Base-by-base conservation (phyloP, 805 yeast genomes). In the Candida vartiovaarae region DNA sequence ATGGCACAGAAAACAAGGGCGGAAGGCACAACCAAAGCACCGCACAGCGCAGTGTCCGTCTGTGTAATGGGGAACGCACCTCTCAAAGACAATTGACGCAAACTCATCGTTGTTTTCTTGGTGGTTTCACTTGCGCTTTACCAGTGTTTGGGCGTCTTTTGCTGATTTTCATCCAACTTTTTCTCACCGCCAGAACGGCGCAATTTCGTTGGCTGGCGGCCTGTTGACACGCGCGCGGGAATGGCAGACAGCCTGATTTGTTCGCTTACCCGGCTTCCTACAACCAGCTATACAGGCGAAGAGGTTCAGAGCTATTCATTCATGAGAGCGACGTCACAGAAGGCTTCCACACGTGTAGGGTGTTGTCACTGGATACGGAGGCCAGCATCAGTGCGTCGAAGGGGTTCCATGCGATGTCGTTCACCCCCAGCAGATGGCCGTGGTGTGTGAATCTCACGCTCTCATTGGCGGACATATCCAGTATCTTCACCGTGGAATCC, bases 321-420 rank as follows among this genome's bases (percentile, higher is more conserved):
- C 9, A 28, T 28, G 9, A 9, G 9, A 28, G 30, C 9, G 2
- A 28, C 9, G 20, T 26, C 32, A 47, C 53, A 2, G 74, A 60
- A 1, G 96, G 95, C 54, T 73, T 77, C 95, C 95, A 90, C 3
- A 89, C 62, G 49, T 90, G 96, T n/a, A 89, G 65, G 1, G 90
- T 76, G 58, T 90, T 90, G 57, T 90, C 96, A 54, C 84, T 88
- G 0, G 87, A 78, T 5, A 84, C 91, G 55, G 88, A 80, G 4
- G 87, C 81, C 32, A 88, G 50, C 73, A 82, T 70, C 76, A 82
- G 76, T 4, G 78, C 76, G 44, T 78, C 84, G 46, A 79, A 79
- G 0, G 78, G 75, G 44, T 85, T 84, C 97, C 97, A 90, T 31
- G 78, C 73, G 28, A 88, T 64, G 54, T 89, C 97, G 51, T 83